These are phyloP conservation scores for Dipteronia sinensis DNA, from an alignment of 345 rosid species.

Conservation along the genomic window DNA sequence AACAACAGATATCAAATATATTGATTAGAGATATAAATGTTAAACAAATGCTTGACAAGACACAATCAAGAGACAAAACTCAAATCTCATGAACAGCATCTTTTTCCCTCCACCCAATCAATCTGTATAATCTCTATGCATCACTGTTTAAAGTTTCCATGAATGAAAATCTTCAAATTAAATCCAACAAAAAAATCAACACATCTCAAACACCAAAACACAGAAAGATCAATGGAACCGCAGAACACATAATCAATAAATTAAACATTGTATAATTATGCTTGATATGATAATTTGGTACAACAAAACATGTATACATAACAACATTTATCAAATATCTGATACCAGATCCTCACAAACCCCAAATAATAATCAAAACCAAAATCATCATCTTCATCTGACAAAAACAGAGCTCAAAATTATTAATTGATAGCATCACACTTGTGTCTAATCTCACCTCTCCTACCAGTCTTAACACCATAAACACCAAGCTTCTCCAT, in stretches of 20 bases:
- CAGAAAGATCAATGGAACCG: slow-evolving; percentile 10
- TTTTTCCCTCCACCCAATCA: not conserved
- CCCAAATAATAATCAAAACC: slow-evolving; percentile 21
- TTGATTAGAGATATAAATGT: not conserved
- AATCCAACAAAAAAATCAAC: too few species aligned
- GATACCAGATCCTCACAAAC: slow-evolving; percentile 24
- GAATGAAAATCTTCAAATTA: not conserved
- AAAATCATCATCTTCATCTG: not conserved
- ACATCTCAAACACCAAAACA: not conserved
- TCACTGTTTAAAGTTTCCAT: slow-evolving; percentile 8
- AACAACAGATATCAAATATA: not conserved
- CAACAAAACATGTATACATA: slow-evolving; percentile 30
- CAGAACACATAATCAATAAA: slow-evolving; percentile 7
- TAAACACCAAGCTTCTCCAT: slow-evolving; percentile 81
- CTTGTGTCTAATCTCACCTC: slow-evolving; percentile 89
- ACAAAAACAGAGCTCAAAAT: too few species aligned
- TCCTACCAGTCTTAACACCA: slow-evolving; percentile 76
- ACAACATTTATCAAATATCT: not conserved
- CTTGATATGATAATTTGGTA: slow-evolving; percentile 28
- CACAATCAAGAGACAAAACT: slow-evolving; percentile 7
- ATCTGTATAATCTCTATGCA: not conserved
- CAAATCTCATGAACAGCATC: not conserved
- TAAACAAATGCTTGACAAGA: not conserved
- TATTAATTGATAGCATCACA: slow-evolving; percentile 69
- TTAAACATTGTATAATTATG: slow-evolving; percentile 29